These are phyloP conservation scores for Cercospora nicotianae DNA, from an alignment of 2,329 filamentous ascomycete genomes.

Conservation along the genomic window DNA sequence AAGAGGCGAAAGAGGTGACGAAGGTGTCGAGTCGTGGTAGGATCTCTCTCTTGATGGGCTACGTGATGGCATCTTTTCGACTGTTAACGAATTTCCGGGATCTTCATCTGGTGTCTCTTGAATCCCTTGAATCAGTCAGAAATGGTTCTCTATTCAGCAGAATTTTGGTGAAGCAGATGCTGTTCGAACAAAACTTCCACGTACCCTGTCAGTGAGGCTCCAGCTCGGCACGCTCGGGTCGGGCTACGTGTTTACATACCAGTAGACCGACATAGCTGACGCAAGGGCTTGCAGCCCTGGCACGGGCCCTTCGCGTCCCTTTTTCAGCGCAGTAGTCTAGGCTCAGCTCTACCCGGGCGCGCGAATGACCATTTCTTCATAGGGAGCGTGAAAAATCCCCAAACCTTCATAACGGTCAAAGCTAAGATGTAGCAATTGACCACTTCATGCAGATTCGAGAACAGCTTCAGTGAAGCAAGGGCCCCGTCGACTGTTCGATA, in stretches of 20 bases:
- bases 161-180: not conserved
- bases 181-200: not conserved
- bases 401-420: not conserved
- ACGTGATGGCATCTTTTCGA: conserved; percentile 26
- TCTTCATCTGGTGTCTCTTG: not conserved
- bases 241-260: not conserved
- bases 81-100: not conserved
- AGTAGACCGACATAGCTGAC: not conserved
- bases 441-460: too few relatives aligned
- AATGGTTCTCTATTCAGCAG: not conserved
- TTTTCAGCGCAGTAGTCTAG: not conserved
- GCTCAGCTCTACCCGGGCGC: not conserved
- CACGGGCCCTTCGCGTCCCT: not conserved
- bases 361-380: not conserved
- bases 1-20: conserved; percentile 28
- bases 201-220: not conserved
- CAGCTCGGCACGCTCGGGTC: too few relatives aligned
- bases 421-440: too few relatives aligned
- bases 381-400: not conserved
- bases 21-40: conserved; percentile 31
- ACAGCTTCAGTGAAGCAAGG: too few relatives aligned
- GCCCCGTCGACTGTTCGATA: too few relatives aligned
- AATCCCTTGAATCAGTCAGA: not conserved
- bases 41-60: conserved; percentile 24
- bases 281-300: not conserved